These are phyloP conservation scores for Rhodotorula mucilaginosa DNA, from an alignment of 1,284 basidiomycete genomes.

Conservation along the genomic window DNA sequence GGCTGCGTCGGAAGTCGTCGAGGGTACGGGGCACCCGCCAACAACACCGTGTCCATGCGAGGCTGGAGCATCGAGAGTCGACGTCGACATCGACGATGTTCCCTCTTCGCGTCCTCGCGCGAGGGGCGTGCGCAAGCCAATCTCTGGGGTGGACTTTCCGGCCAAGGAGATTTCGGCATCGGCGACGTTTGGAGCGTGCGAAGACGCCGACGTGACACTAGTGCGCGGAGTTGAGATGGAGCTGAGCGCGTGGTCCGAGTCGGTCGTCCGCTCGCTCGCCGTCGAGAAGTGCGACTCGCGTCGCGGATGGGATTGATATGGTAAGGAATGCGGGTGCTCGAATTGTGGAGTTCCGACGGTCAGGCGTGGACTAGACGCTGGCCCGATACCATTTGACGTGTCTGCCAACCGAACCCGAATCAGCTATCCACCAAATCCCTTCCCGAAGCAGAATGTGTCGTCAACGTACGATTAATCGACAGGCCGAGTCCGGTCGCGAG, in stretches of 20 bases:
- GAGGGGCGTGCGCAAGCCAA: background rate
- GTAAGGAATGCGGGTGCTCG: too few species aligned
- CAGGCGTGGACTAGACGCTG: too few species aligned
- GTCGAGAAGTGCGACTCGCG: slow-evolving; percentile 24
- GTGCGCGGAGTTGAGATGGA: slow-evolving; percentile 21
- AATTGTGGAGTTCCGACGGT: too few species aligned
- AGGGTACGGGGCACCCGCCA: background rate
- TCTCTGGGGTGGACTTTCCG: background rate
- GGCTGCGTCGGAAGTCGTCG: background rate
- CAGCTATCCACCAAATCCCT: too few species aligned
- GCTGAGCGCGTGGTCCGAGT: slow-evolving; percentile 11
- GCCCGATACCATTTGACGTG: too few species aligned
- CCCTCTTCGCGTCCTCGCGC: background rate
- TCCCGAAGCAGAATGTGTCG: background rate
- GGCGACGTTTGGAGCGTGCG: background rate
- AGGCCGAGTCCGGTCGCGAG: slow-evolving; percentile 34
- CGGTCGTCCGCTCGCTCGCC: slow-evolving; percentile 15
- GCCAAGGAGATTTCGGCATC: too few species aligned
- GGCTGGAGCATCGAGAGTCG: too few species aligned
- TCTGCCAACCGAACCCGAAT: too few species aligned
- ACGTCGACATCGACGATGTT: too few species aligned
- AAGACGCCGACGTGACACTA: slow-evolving; percentile 35
- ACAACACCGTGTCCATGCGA: background rate
- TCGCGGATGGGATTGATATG: background rate
- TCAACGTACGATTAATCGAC: slow-evolving; percentile 5